Conservation (phyloP, 257 asterid genomes). For the Anisodus acutangulus region DNA sequence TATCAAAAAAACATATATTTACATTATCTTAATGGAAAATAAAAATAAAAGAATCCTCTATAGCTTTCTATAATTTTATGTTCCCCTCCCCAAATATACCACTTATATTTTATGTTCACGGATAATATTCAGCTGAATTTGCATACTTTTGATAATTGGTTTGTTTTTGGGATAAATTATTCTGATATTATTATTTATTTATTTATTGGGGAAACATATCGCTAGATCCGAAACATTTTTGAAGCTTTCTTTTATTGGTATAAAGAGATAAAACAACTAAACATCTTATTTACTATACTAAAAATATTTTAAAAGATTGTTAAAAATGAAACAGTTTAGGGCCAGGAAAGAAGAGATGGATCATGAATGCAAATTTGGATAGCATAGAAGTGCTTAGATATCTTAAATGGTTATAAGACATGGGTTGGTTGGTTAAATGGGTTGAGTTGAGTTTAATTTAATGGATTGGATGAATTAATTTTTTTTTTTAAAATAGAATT, state of each 20-base stretch:
- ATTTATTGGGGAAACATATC: neutral
- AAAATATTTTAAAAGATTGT: neutral
- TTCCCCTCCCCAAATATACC: neutral
- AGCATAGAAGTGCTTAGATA: neutral
- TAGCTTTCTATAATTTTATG: too few relatives aligned
- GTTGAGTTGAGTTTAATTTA: too few relatives aligned
- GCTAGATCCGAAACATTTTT: neutral
- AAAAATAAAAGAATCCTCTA: neutral
- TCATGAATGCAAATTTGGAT: neutral
- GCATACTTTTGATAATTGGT: neutral
- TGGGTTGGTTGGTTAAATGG: too few relatives aligned
- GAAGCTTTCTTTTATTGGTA: neutral
- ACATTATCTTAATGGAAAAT: neutral
- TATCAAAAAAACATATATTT: neutral
- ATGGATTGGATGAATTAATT: too few relatives aligned
- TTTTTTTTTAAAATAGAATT: too few relatives aligned
- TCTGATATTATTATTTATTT: neutral
- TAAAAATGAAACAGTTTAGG: neutral
- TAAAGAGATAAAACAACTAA: neutral
- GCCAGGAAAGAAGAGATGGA: too few relatives aligned
- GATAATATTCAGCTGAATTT: too few relatives aligned
- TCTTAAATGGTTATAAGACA: neutral
- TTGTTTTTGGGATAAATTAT: neutral
- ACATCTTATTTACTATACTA: neutral
- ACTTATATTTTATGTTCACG: neutral